Percentiles rank a stretch among this genome's conserved stretches.
These are phyloP conservation scores for Yamadazyma aaseri DNA, from an alignment of 1,139 yeast genomes.

Conservation along the genomic window DNA sequence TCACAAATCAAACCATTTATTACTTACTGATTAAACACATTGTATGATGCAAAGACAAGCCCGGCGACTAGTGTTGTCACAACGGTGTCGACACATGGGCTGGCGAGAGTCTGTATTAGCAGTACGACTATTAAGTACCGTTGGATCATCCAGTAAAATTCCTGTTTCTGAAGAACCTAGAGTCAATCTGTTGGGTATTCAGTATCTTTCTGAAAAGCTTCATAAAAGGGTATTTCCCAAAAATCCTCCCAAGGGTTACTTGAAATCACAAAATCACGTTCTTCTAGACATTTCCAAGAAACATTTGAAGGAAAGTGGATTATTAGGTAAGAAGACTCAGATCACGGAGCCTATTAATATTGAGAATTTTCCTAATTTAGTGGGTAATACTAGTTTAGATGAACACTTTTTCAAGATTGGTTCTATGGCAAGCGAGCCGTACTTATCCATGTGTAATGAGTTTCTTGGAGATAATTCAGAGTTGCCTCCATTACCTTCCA, in stretches of 20 bases:
- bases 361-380: constrained; percentile 59
- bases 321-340: constrained; percentile 81
- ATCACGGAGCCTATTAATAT: constrained; percentile 61
- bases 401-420: constrained; percentile 86
- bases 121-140: no score
- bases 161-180: constrained; percentile 40
- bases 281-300: constrained; percentile 57
- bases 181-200: constrained; percentile 64
- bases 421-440: constrained; percentile 57
- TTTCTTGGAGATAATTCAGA: constrained; percentile 27
- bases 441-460: constrained; percentile 45
- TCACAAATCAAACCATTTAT: no score
- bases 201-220: constrained; percentile 59
- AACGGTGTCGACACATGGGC: no score
- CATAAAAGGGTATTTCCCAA: constrained; percentile 63
- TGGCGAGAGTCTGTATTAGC: no score
- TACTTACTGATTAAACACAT: no score
- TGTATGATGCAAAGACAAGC: no score
- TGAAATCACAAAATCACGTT: constrained; percentile 26
- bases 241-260: constrained; percentile 23
- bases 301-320: constrained; percentile 61
- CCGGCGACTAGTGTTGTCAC: no score
- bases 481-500: constrained; percentile 48
- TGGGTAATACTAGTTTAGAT: constrained; percentile 63
- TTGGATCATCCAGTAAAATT: neutral